phyloP scores from a whole-genome alignment of 768 basidiomycete species.

The Daedaleopsis nitida region DNA sequence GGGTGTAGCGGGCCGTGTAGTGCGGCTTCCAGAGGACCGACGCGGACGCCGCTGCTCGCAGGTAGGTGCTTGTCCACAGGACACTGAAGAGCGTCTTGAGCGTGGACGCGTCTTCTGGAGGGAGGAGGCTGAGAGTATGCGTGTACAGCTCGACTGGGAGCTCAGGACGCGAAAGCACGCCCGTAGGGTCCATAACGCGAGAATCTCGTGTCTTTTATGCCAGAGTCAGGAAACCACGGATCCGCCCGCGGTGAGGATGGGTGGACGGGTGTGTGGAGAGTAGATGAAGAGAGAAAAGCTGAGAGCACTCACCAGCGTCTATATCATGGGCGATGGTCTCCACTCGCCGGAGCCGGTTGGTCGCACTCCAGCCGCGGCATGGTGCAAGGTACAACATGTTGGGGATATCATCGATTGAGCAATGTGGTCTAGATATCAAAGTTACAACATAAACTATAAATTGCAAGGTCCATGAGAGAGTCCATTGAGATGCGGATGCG shows the following conservation, averaged over 20 bases:
- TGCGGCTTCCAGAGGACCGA: conserved; percentile 53
- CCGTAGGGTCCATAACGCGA: neutral
- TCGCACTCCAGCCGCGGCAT: too few relatives aligned
- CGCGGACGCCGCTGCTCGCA: conserved; percentile 47
- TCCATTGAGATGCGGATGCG: neutral
- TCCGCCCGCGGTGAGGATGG: neutral
- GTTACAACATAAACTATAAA: neutral
- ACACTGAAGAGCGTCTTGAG: conserved; percentile 42
- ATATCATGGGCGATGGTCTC: too few relatives aligned
- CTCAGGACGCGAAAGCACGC: neutral
- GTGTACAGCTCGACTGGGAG: conserved; percentile 40
- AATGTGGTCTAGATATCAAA: neutral
- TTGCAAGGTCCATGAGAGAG: conserved; percentile 4
- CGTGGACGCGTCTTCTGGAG: conserved; percentile 20
- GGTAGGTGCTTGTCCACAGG: conserved; percentile 37
- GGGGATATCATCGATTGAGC: neutral
- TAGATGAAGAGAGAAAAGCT: neutral
- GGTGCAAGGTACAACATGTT: too few relatives aligned
- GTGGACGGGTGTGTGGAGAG: neutral
- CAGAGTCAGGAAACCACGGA: neutral
- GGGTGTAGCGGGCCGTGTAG: conserved; percentile 50
- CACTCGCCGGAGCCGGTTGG: too few relatives aligned
- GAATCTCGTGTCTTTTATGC: neutral
- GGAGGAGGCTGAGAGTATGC: conserved; percentile 37
- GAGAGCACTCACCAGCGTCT: too few relatives aligned